These are phyloP conservation scores for Elsinoe australis DNA, from an alignment of 2,329 filamentous ascomycete species.

Conservation along the genomic window DNA sequence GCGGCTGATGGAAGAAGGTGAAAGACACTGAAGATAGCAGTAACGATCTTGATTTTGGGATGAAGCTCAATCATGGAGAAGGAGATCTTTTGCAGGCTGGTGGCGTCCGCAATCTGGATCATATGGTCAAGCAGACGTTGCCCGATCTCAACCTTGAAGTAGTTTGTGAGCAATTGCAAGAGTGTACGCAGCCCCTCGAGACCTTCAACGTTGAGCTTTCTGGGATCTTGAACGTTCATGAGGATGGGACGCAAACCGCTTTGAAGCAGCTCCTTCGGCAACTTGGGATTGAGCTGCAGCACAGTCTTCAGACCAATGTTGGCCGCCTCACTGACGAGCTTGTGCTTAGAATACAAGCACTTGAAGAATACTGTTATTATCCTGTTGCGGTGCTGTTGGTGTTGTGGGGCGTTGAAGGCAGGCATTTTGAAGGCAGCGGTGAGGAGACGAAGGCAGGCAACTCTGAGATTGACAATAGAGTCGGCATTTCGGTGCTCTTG, in stretches of 20 bases:
- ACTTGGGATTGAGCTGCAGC: constrained; percentile 76
- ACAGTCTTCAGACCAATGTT: constrained; percentile 85
- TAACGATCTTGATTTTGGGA: constrained; percentile 85
- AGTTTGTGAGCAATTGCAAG: constrained; percentile 85
- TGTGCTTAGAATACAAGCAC: constrained; percentile 85
- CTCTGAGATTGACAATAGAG: constrained; percentile 80
- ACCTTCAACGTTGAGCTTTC: constrained; percentile 79
- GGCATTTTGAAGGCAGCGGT: constrained; percentile 90
- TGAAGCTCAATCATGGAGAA: constrained; percentile 94
- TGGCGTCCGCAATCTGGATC: constrained; percentile 77
- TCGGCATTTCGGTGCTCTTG: constrained; percentile 93
- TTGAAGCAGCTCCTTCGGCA: constrained; percentile 92
- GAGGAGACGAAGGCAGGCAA: constrained; percentile 86
- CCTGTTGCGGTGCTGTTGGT: constrained; percentile 46
- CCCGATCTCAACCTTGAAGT: constrained; percentile 98
- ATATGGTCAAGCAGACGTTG: constrained; percentile 88
- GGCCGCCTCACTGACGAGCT: constrained; percentile 85
- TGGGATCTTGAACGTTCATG: constrained; percentile 89
- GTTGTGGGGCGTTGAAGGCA: constrained; percentile 73
- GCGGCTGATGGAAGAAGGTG: constrained; percentile 88
- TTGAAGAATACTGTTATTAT: constrained; percentile 98
- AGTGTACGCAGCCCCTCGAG: constrained; percentile 86
- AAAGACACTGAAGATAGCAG: constrained; percentile 93
- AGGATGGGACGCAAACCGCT: constrained; percentile 91
- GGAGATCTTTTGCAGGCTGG: constrained; percentile 75